A percentile compares a stretch with the other conserved stretches of the same genome.
phyloP scores from a whole-genome alignment of 495 filamentous ascomycete genomes.

The Viridothelium virens region DNA sequence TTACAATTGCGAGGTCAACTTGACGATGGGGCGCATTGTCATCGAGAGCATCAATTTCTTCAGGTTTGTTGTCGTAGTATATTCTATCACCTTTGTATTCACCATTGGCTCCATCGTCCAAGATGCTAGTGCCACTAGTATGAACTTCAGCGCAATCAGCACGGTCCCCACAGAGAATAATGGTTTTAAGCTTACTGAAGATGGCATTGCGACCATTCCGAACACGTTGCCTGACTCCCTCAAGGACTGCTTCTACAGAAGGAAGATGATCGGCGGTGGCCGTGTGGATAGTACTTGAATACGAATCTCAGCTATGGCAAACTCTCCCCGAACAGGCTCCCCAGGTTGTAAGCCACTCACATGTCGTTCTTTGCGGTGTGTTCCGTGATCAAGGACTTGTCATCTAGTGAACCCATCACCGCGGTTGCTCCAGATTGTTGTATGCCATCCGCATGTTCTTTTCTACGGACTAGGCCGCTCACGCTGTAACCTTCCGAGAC shows the following conservation, averaged over 20 bases:
- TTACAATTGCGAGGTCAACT: slow-evolving; percentile 38
- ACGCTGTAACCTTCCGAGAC: slow-evolving; percentile 32
- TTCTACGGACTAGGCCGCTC: slow-evolving; percentile 31
- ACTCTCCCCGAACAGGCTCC: not conserved
- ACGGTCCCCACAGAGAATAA: not conserved
- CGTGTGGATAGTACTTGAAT: slow-evolving; percentile 30
- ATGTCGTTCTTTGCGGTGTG: slow-evolving; percentile 31
- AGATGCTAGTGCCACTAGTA: slow-evolving; percentile 15
- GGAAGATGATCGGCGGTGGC: slow-evolving; percentile 26
- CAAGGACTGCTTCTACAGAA: slow-evolving; percentile 14
- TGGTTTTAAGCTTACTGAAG: slow-evolving; percentile 11
- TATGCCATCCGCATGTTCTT: slow-evolving; percentile 25
- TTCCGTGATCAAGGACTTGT: slow-evolving; percentile 30
- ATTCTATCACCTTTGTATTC: slow-evolving; percentile 16
- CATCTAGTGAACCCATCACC: slow-evolving; percentile 30
- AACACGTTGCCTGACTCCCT: slow-evolving; percentile 11
- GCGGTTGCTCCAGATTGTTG: slow-evolving; percentile 23
- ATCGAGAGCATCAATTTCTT: slow-evolving; percentile 33
- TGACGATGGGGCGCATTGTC: slow-evolving; percentile 36
- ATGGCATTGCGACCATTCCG: slow-evolving; percentile 9
- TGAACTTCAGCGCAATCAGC: slow-evolving; percentile 4
- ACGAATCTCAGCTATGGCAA: not conserved
- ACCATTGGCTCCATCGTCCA: slow-evolving; percentile 14
- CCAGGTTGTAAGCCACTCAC: not conserved
- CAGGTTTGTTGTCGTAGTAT: slow-evolving; percentile 28